Conservation (phyloP, 75 land plant genomes). For the Sequoiadendron giganteum region DNA sequence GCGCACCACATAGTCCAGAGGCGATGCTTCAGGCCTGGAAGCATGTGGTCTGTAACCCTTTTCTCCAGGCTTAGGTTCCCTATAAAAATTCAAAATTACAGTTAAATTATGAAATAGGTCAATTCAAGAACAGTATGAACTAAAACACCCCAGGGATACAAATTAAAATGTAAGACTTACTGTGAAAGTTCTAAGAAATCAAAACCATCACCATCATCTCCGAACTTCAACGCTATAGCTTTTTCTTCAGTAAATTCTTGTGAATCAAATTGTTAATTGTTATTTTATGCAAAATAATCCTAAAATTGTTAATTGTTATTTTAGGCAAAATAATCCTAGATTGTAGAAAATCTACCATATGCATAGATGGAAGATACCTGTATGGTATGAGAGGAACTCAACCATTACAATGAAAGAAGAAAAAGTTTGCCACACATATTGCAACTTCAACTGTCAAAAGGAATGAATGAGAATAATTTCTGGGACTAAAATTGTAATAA, state of each 20-base stretch:
- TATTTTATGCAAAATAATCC: too few species aligned
- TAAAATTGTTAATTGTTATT: too few species aligned
- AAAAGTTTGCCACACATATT: not conserved
- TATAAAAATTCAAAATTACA: not conserved
- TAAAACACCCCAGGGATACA: not conserved
- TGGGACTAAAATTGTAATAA: not conserved
- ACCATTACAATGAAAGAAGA: not conserved
- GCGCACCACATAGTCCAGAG: conserved; percentile 81
- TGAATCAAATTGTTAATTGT: not conserved
- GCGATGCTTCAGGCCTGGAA: conserved; percentile 83
- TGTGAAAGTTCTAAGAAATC: conserved; percentile 63
- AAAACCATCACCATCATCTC: conserved; percentile 74
- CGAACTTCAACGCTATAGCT: conserved; percentile 38
- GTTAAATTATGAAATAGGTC: not conserved
- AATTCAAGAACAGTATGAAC: not conserved
- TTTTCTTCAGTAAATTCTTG: conserved; percentile 16
- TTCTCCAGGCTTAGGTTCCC: conserved; percentile 60
- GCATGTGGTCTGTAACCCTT: conserved; percentile 63
- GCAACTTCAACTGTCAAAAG: not conserved
- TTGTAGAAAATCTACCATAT: too few species aligned
- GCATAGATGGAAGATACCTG: too few species aligned
- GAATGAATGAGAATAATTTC: too few species aligned
- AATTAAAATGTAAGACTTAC: conserved; percentile 32
- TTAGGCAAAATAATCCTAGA: too few species aligned
- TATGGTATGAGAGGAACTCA: too few species aligned